Evolutionary conservation across 768 basidiomycete species (phyloP).

Genomic region (Russula brevipes): DNA sequence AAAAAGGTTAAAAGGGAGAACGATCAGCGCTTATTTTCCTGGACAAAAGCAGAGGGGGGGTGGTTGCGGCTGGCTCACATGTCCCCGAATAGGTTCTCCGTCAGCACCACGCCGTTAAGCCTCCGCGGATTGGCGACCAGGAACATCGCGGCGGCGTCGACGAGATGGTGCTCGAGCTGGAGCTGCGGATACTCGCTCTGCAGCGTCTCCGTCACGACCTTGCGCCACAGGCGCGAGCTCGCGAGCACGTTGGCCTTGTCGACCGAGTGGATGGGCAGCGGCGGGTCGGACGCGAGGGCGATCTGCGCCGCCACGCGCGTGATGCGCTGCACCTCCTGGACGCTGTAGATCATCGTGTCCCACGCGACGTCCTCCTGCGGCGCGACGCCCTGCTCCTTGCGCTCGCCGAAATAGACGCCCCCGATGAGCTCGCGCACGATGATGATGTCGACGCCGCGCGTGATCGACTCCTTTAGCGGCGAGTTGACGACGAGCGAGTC

Average conservation of each 20-base stretch:
- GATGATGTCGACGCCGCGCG: conserved; percentile 82
- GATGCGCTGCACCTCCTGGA: conserved; percentile 87
- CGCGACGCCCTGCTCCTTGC: conserved; percentile 75
- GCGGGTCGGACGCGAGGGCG: conserved; percentile 76
- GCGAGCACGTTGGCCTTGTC: conserved; percentile 99
- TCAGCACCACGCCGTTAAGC: conserved; percentile 91
- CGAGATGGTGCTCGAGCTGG: conserved; percentile 82
- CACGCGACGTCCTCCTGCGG: conserved; percentile 68
- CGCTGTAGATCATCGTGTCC: conserved; percentile 93
- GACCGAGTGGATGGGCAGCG: conserved; percentile 84
- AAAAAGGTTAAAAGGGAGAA: conserved; percentile 7
- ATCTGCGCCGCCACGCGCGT: conserved; percentile 94
- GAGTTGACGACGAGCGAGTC: conserved; percentile 83
- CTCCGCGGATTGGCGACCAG: conserved; percentile 86
- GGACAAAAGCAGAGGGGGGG: neutral
- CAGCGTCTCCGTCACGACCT: conserved; percentile 82
- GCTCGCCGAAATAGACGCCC: conserved; percentile 90
- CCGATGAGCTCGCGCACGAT: conserved; percentile 96
- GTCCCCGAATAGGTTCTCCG: conserved; percentile 95
- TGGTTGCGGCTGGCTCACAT: conserved; percentile 56
- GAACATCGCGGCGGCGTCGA: conserved; percentile 95
- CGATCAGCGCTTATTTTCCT: neutral
- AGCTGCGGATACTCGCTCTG: conserved; percentile 84
- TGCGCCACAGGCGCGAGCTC: conserved; percentile 89
- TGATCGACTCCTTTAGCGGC: conserved; percentile 83